Evolutionary conservation across 2,329 filamentous ascomycete genomes (phyloP), one percentile per base, ranked within the genome.

Genomic region (Sphaerulina populicola): DNA sequence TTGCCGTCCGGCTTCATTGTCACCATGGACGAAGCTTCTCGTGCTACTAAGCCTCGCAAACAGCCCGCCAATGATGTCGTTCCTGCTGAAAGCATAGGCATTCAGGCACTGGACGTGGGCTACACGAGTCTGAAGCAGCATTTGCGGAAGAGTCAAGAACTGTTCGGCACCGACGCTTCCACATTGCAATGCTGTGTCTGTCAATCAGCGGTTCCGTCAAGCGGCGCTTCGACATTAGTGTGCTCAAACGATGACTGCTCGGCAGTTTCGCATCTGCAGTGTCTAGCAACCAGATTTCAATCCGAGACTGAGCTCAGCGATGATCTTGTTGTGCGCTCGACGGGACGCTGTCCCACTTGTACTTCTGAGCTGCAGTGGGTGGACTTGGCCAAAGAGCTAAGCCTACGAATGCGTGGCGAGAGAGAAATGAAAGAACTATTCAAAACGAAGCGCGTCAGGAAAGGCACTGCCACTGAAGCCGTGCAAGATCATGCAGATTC

Each of bases 311-410:
- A 27, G 15, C 27, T 30, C 14, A 12, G n/a, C 35, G 58, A 62
- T n/a, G 56, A 54, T 0, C 14, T 60, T 10, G 37, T 62, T 2
- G 44, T 63, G 6, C 91, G 91, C 0, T 73, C 78, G 1, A 65
- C 74, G 31, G 89, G 88, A 2, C 68, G 62, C 2, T 97, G 91
- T 69, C 88, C 88, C 0, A 71, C 71, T 15, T 97, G 91, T 64
- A 69, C 74, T 1, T 72, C 73, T 0, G 68, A 73, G 4, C 70
- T 89, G 1, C 66, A 74, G 45, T 97, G 91, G 91, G 74, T 76
- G 0, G 79, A 85, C 43, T 79, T 96, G 70, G 85, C 94, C 72
- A 90, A 82, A 64, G 90, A 94, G 65, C 69, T 94, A 60, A 93
- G 78, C 45, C 70, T 95, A 44, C 77, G 91, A 30, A 73, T 80